Conservation (phyloP, 2,329 filamentous ascomycete genomes). For the Neoscytalidium dimidiatum region DNA sequence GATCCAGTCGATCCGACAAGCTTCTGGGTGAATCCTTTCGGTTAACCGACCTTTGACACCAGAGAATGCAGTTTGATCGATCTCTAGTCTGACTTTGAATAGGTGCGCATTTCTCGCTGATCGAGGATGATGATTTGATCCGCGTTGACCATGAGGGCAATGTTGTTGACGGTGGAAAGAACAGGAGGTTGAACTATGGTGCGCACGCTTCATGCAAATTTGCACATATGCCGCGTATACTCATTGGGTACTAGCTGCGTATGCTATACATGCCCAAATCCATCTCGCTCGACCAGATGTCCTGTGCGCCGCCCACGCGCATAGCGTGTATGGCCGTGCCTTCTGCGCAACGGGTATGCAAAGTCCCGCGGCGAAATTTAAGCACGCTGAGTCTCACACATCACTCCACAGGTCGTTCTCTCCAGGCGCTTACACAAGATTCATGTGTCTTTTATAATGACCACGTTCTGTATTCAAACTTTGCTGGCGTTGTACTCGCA, state of each 20-base stretch:
- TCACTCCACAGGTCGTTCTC: slow-evolving; percentile 37
- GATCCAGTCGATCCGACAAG: slow-evolving; percentile 60
- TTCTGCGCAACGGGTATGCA: slow-evolving; percentile 60
- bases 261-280: slow-evolving; percentile 63
- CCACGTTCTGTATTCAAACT: slow-evolving; percentile 54
- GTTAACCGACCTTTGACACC: slow-evolving; percentile 57
- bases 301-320: slow-evolving; percentile 59
- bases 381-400: not conserved
- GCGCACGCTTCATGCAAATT: slow-evolving; percentile 62
- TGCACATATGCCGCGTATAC: slow-evolving; percentile 37
- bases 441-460: slow-evolving; percentile 58
- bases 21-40: slow-evolving; percentile 70
- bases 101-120: slow-evolving; percentile 65
- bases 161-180: slow-evolving; percentile 60
- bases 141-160: slow-evolving; percentile 59
- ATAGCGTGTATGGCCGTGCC: slow-evolving; percentile 60
- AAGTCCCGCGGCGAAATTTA: not conserved
- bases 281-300: slow-evolving; percentile 62
- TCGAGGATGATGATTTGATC: slow-evolving; percentile 63
- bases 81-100: slow-evolving; percentile 58
- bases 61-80: too few species aligned
- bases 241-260: slow-evolving; percentile 49
- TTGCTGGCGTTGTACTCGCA: slow-evolving; percentile 56
- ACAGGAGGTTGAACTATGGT: slow-evolving; percentile 54
- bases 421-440: slow-evolving; percentile 63